Evolutionary conservation across 169 alveolate genomes (phyloP), one percentile per base, ranked within the genome.

Genomic region (Theileria sp.): DNA sequence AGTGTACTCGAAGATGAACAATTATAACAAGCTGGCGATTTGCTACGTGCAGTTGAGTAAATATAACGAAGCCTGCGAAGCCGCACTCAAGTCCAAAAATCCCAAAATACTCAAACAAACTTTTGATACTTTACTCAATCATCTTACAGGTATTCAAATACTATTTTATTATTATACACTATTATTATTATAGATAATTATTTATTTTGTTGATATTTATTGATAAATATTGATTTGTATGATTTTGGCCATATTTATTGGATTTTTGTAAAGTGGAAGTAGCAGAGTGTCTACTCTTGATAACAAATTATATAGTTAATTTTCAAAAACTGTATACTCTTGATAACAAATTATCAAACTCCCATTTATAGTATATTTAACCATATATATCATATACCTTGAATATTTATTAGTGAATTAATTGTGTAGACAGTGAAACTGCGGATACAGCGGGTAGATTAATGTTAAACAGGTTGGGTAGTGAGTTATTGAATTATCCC

Each of bases 21-120:
- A 98, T 92, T 94, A 97, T 88, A 97, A 98, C 77, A 97, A 97
- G 90, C 93, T 98, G 64, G 99, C 99, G 23, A 88, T 97, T 62
- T 97, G 99, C 83, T 92, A 93, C 81, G 97, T 97, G 36, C 94
- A 96, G 65, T 89, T 98, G 74, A 96, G 95, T 87, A 97, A 97
- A 80, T 97, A 94, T 87, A 91, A 95, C 61, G 95, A 94, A 77
- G 99, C 99, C 3, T 95, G 97, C 54, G 99, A 98, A 68, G 98
- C 99, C 38, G 99, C 99, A 26, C 94, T 97, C 93, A 97, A 97
- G 88, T 98, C 99, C 49, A 97, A 97, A 87, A 97, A 97, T 72
- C 99, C 99, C 26, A 98, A 97, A 94, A 77, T 88, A 21, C 88
- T 93, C 94, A 94, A 94, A 88, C 98, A 96, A 87, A 98, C 97